phyloP scores from a whole-genome alignment of 1,139 yeast genomes.

The Zygosaccharomyces pseudobailii region DNA sequence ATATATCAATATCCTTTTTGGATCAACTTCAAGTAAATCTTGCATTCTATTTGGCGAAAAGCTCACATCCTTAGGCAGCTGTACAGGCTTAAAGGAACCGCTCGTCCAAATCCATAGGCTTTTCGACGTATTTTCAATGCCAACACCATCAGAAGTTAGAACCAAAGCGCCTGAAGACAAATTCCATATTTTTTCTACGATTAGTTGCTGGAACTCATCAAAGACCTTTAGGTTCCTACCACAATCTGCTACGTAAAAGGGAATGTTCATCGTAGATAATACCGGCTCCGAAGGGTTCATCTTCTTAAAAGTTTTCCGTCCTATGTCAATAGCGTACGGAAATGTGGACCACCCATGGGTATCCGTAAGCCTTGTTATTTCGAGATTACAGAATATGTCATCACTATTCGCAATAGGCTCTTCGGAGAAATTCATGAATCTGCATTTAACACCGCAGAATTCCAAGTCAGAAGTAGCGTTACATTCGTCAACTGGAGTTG shows the following conservation, averaged over 20 bases:
- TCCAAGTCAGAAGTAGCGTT: background rate
- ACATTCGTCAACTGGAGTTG: slow-evolving; percentile 1
- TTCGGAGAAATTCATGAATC: slow-evolving; percentile 2
- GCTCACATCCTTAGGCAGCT: slow-evolving; percentile 22
- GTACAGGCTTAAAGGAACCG: slow-evolving; percentile 20
- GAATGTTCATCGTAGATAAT: background rate
- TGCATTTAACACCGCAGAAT: background rate
- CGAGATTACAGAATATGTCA: slow-evolving; percentile 1
- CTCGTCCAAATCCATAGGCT: slow-evolving; percentile 28
- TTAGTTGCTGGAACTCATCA: slow-evolving; percentile 19
- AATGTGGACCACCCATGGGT: background rate
- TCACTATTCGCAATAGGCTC: slow-evolving; percentile 15
- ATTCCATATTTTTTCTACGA: slow-evolving; percentile 13
- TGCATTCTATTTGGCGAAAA: slow-evolving; percentile 10
- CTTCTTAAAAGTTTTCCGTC: background rate
- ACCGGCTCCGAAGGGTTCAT: background rate
- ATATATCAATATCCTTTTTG: slow-evolving; percentile 23
- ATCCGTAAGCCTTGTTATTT: slow-evolving; percentile 8
- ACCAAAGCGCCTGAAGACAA: slow-evolving; percentile 21
- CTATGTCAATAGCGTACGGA: background rate
- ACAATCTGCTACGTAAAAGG: slow-evolving; percentile 11
- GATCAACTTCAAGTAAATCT: slow-evolving; percentile 12
- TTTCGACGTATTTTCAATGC: slow-evolving; percentile 18
- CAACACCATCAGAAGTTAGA: slow-evolving; percentile 23
- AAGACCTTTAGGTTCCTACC: slow-evolving; percentile 16